Evolutionary conservation across 2,329 filamentous ascomycete species (phyloP), one percentile per base, ranked within the genome.

Genomic region (Rutstroemia sydowiana): DNA sequence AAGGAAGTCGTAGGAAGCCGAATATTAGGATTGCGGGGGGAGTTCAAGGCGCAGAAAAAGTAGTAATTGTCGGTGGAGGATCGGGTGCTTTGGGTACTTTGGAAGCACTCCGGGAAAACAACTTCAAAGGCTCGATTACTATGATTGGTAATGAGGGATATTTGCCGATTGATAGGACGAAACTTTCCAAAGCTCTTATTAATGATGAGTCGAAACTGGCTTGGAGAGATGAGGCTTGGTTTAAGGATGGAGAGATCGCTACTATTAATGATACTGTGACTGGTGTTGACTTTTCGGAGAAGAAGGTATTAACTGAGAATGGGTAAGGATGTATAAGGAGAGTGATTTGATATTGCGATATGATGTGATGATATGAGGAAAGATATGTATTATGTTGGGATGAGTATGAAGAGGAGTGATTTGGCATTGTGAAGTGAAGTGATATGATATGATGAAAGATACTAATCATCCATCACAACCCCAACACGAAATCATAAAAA

Each of bases 121-220:
- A 91, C 28, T 97, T 84, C 73, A 77, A 76, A 5, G 92, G 90
- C 13, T 73, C 79, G 51, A 83, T 98, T 60, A 95, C 90, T 0
- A 75, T 95, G 63, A 83, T 98, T 62, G 84, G 87, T 11, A 84
- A 80, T 58, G 93, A 98, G 69, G 85, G 87, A 20, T 86, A 93
- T 66, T 77, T 86, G 31, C 91, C 91, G 30, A 91, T 97, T 62
- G 93, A 98, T 71, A 82, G 93, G 18, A 89, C 93, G 10, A 97
- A 97, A 75, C 78, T 98, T 39, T 96, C 91, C 65, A 98, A 98
- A 71, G 89, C 92, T 0, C 76, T 98, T 11, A 78, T 96, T 56
- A 81, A 87, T 6, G 92, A 98, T 65, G 69, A 82, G 1, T 76
- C 78, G 41, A 95, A 95, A 71, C 71, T 95, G 40, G 82, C 85